Percentiles rank a stretch among this genome's conserved stretches.
phyloP scores from a whole-genome alignment of 768 basidiomycete genomes.

The Boletellus ananiceps region DNA sequence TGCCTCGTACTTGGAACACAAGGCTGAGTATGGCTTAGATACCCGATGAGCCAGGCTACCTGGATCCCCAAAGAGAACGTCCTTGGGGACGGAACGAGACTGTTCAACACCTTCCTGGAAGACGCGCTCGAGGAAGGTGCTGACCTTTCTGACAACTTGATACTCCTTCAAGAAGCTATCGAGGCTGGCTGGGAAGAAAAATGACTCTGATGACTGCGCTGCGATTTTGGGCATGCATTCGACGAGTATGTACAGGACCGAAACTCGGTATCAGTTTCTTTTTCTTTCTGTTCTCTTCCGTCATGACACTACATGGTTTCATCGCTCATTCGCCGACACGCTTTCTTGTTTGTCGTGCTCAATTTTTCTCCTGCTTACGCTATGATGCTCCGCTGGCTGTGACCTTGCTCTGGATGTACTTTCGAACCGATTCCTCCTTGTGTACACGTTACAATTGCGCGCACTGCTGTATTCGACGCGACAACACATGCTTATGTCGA shows the following conservation, averaged over 20 bases:
- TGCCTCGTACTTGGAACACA: neutral
- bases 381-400: too few relatives aligned
- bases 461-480: too few relatives aligned
- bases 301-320: neutral
- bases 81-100: conserved; percentile 9
- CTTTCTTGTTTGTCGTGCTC: neutral
- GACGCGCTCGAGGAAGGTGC: conserved; percentile 17
- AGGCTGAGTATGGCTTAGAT: conserved; percentile 9
- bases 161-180: conserved; percentile 24
- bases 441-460: too few relatives aligned
- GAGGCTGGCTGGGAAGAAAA: conserved; percentile 14
- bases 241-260: neutral
- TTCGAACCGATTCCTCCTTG: too few relatives aligned
- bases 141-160: conserved; percentile 11
- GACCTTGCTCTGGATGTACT: too few relatives aligned
- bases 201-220: neutral
- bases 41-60: conserved; percentile 24
- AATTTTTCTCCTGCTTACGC: neutral
- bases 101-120: conserved; percentile 17
- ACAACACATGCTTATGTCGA: too few relatives aligned
- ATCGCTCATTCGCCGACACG: neutral
- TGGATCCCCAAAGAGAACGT: conserved; percentile 31
- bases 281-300: neutral
- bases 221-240: too few relatives aligned
- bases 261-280: neutral